These are phyloP conservation scores for Solanum phureja DNA, from an alignment of 257 asterid species.

Conservation along the genomic window DNA sequence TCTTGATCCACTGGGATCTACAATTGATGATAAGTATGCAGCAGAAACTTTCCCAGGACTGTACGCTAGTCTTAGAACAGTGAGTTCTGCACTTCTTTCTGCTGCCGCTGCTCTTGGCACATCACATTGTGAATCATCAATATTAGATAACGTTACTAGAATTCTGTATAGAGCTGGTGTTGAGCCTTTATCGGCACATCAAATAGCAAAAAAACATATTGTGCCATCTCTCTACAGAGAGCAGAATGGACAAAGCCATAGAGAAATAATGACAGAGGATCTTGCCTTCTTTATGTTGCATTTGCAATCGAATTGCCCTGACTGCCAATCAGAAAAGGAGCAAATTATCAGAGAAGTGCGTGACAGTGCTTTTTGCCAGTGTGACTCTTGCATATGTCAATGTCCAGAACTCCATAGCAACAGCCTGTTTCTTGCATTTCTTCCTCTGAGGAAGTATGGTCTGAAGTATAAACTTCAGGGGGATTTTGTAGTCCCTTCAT, in stretches of 20 bases:
- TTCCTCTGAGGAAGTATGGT: conserved; percentile 87
- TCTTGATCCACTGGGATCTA: conserved; percentile 28
- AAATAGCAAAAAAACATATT: conserved; percentile 68
- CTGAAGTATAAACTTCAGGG: conserved; percentile 85
- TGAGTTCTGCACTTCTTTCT: conserved; percentile 57
- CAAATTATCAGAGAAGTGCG: conserved; percentile 42
- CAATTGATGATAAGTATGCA: conserved; percentile 34
- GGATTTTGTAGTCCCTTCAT: conserved; percentile 87
- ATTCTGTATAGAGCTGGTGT: conserved; percentile 81
- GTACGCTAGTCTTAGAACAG: conserved; percentile 57
- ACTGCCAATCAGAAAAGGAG: conserved; percentile 51
- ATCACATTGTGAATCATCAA: conserved; percentile 28
- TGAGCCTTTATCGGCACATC: conserved; percentile 80
- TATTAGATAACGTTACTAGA: conserved; percentile 44
- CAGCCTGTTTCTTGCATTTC: conserved; percentile 93
- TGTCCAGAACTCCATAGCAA: conserved; percentile 16
- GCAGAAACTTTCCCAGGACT: conserved; percentile 53
- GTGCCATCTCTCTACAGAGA: conserved; percentile 55
- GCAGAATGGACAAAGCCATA: conserved; percentile 23
- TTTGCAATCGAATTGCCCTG: conserved; percentile 57
- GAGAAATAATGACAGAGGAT: conserved; percentile 66
- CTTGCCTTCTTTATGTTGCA: conserved; percentile 80
- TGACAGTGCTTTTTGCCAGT: conserved; percentile 27
- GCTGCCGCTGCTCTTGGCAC: conserved; percentile 36
- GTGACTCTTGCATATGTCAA: neutral